Evolutionary conservation across 2,329 filamentous ascomycete species (phyloP).

Genomic region (Monilinia vaccinii-corymbosi): DNA sequence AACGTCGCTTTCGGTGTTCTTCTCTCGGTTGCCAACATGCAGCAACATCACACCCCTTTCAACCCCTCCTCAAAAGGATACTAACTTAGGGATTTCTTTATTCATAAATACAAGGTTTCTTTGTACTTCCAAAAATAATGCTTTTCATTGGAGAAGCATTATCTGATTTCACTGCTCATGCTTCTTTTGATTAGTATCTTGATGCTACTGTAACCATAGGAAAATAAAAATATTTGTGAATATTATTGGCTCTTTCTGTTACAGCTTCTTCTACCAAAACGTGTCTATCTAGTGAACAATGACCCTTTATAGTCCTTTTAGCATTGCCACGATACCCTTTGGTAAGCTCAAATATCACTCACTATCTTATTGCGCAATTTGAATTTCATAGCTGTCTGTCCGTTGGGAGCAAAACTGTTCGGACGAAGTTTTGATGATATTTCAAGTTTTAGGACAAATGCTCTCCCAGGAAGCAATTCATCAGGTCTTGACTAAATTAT

Average conservation of each 20-base stretch:
- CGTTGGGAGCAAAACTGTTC: too few species aligned
- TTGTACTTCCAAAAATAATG: neutral
- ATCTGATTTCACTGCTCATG: neutral
- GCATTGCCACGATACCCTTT: too few species aligned
- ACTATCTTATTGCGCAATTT: too few species aligned
- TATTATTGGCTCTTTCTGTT: neutral
- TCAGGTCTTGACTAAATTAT: too few species aligned
- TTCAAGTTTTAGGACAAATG: too few species aligned
- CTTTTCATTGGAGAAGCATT: neutral
- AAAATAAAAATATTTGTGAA: neutral
- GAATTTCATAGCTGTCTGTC: too few species aligned
- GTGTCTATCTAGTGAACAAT: neutral
- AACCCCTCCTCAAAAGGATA: neutral
- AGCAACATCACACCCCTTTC: neutral
- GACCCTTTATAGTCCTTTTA: neutral
- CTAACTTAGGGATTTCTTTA: neutral
- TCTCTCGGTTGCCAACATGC: neutral
- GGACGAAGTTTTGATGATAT: too few species aligned
- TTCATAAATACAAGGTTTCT: neutral
- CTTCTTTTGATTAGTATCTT: neutral
- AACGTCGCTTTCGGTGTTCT: neutral
- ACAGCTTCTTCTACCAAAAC: neutral
- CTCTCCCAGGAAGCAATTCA: too few species aligned
- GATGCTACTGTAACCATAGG: conserved; percentile 2
- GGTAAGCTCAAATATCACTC: too few species aligned